Conservation (phyloP, 192 early-diverging fungal genomes). For the Linderina pennispora region DNA sequence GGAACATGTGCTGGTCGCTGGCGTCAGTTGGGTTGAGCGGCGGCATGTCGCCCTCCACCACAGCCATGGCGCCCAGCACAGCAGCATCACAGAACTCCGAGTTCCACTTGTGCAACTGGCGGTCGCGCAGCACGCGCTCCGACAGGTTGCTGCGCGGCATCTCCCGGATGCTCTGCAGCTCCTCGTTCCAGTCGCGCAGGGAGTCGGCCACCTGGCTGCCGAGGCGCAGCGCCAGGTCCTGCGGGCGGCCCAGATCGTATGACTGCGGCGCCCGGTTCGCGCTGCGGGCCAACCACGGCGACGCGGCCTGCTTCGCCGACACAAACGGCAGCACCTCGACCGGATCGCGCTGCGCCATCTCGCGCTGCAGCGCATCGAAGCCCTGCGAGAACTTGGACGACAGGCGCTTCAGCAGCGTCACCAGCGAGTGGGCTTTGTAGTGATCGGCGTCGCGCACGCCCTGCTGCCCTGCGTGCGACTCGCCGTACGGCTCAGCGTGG, state of each 20-base stretch:
- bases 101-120: conserved; percentile 75
- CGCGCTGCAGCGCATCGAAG: conserved; percentile 62
- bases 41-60: conserved; percentile 72
- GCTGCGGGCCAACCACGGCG: conserved; percentile 77
- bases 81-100: conserved; percentile 93
- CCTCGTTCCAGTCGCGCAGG: conserved; percentile 96
- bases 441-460: conserved; percentile 36
- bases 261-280: conserved; percentile 13
- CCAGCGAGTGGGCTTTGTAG: conserved; percentile 55
- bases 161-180: conserved; percentile 83
- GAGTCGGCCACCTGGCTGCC: conserved; percentile 25
- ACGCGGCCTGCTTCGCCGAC: conserved; percentile 53
- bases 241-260: conserved; percentile 26
- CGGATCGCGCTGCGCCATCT: conserved; percentile 52
- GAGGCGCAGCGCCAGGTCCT: conserved; percentile 23
- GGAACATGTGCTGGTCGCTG: conserved; percentile 74
- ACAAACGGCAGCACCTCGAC: conserved; percentile 76
- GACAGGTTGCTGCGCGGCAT: conserved; percentile 68
- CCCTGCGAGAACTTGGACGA: conserved; percentile 65
- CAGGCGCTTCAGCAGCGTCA: conserved; percentile 56
- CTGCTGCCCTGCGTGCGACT: conserved; percentile 16
- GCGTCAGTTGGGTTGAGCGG: conserved; percentile 74
- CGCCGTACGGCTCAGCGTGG: conserved; percentile 46
- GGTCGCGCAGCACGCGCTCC: conserved; percentile 82
- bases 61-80: conserved; percentile 70